Evolutionary conservation across 305 asterid genomes (phyloP), one percentile per base, ranked within the genome.

Genomic region (Fraxinus ornus): DNA sequence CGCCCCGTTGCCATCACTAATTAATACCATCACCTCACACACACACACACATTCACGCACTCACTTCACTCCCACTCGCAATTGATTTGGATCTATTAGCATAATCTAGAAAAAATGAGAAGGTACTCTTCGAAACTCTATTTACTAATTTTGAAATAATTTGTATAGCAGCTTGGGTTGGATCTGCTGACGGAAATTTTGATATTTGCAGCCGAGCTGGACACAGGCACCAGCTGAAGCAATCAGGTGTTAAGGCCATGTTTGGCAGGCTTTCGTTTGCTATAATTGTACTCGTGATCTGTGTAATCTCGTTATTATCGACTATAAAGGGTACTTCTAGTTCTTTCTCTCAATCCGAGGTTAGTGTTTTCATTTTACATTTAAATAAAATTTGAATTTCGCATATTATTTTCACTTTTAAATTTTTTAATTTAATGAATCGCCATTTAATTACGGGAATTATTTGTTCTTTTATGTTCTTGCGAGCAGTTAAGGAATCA

Each of bases 181-280:
- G 83, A 84, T 89, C 88, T 84, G 87, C 81, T 88, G 32, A 84
- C 74, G 49, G 60, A 10, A 21, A 77, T 79, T 84, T 26, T 64
- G 39, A 76, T 78, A 60, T 44, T 80, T 77, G 12, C 76, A 55
- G 90, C 91, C 89, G 97, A 85, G 81, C 88, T 55, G 94, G 90
- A 82, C 86, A 86, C 64, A 89, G 97, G 89, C 94, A 89, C 79
- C 93, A 89, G 84, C 84, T 86, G 89, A 92, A 92, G 92, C 96
- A 89, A 79, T 87, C 92, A 41, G 92, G 87, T 83, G 90, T 94
- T 79, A 93, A 87, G 87, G 94, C 92, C 75, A 89, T 94, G 97
- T 92, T 92, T 80, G 91, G 89, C 81, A 92, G 87, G 88, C 90
- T 95, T 15, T 89, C 94, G 35, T 0, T 93, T 85, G 98, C 92